These are phyloP conservation scores for Pythium vanterpoolii DNA, from an alignment of 352 stramenopile species.

Conservation along the genomic window DNA sequence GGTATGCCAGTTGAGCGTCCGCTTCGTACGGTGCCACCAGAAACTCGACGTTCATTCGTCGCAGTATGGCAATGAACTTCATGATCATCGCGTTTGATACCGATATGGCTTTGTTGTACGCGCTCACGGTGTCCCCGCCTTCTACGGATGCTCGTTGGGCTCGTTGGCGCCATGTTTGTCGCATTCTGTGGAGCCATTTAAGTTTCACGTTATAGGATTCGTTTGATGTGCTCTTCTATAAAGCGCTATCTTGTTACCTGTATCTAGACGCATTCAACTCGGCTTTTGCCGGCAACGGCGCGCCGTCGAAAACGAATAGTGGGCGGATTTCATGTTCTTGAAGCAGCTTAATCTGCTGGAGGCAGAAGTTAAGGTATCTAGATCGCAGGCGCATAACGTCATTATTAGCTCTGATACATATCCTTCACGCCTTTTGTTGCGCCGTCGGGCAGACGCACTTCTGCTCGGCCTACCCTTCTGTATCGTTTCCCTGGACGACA, in stretches of 20 bases:
- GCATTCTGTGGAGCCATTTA: conserved; percentile 13
- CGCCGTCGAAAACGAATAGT: conserved; percentile 94
- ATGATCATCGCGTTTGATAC: conserved; percentile 79
- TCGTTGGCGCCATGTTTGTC: conserved; percentile 40
- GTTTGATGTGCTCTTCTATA: not conserved
- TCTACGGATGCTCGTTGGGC: conserved; percentile 28
- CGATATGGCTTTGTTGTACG: conserved; percentile 49
- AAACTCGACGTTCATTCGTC: conserved; percentile 80
- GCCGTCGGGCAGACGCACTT: not conserved
- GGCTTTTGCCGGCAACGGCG: conserved; percentile 84
- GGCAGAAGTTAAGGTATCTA: conserved; percentile 84
- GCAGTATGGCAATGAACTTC: conserved; percentile 58
- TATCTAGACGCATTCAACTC: conserved; percentile 48
- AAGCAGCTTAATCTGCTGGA: conserved; percentile 88
- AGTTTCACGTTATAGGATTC: not conserved
- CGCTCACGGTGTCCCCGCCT: conserved; percentile 22
- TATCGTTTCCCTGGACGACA: conserved; percentile 58
- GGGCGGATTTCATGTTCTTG: conserved; percentile 79
- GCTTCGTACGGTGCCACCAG: conserved; percentile 98
- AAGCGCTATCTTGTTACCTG: conserved; percentile 25
- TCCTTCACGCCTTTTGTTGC: not conserved
- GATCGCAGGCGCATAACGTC: not conserved
- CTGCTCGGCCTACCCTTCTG: conserved; percentile 33
- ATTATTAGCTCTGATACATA: not conserved
- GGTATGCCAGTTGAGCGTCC: conserved; percentile 95